A percentile compares a stretch with the other conserved stretches of the same genome.
phyloP scores from a whole-genome alignment of 1,139 yeast genomes.

The Meyerozyma athensensis region DNA sequence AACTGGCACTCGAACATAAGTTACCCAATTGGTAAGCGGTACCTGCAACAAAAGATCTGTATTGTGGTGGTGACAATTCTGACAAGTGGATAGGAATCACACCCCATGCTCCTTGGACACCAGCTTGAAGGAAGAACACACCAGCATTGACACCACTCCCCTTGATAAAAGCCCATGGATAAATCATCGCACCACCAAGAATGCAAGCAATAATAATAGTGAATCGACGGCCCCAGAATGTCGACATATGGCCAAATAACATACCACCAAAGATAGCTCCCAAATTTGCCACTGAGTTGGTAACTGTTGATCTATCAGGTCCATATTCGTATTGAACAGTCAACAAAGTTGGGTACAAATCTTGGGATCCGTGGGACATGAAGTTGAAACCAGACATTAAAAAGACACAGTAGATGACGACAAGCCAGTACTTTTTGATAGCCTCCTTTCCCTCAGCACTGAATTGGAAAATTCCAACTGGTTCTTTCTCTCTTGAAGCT shows the following conservation, averaged over 20 bases:
- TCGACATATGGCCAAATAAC: slow-evolving; percentile 55
- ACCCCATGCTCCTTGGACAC: slow-evolving; percentile 89
- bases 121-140: slow-evolving; percentile 72
- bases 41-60: slow-evolving; percentile 70
- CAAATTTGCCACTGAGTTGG: slow-evolving; percentile 63
- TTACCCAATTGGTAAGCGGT: slow-evolving; percentile 80
- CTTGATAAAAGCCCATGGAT: slow-evolving; percentile 67
- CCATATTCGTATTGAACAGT: slow-evolving; percentile 49
- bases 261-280: slow-evolving; percentile 71
- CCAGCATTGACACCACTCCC: slow-evolving; percentile 65
- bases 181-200: slow-evolving; percentile 60
- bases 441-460: slow-evolving; percentile 23
- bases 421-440: slow-evolving; percentile 34
- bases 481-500: slow-evolving; percentile 9
- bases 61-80: slow-evolving; percentile 71
- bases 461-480: slow-evolving; percentile 13
- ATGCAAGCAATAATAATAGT: slow-evolving; percentile 51
- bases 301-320: slow-evolving; percentile 53
- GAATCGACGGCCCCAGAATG: slow-evolving; percentile 57
- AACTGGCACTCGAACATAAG: slow-evolving; percentile 75
- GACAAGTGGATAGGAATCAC: slow-evolving; percentile 74
- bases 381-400: slow-evolving; percentile 46
- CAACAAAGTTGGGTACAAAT: slow-evolving; percentile 63
- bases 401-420: slow-evolving; percentile 30
- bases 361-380: slow-evolving; percentile 72